Conservation (phyloP, 257 asterid species). For the Echites panduratus region DNA sequence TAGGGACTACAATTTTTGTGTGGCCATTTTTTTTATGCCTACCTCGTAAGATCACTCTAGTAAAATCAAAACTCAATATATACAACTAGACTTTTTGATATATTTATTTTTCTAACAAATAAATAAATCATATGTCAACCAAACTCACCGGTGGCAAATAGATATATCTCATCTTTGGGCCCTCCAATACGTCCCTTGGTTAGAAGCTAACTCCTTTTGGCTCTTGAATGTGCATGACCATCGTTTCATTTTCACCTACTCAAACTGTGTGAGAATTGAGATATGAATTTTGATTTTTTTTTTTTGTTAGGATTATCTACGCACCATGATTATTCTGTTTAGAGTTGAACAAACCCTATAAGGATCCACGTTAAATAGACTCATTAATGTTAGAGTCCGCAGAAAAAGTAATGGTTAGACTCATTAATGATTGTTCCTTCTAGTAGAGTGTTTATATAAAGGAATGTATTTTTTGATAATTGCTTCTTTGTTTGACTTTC, state of each 20-base stretch:
- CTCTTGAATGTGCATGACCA: background rate
- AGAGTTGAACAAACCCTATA: too few species aligned
- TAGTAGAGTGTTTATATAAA: too few species aligned
- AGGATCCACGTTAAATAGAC: too few species aligned
- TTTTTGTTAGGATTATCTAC: too few species aligned
- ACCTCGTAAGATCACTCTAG: background rate
- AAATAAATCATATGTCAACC: background rate
- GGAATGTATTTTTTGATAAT: too few species aligned
- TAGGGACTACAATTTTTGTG: background rate
- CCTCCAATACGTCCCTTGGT: background rate
- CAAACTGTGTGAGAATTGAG: slow-evolving; percentile 15
- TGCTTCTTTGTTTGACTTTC: too few species aligned
- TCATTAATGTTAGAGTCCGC: too few species aligned
- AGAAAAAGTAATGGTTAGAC: too few species aligned
- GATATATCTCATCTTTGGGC: background rate
- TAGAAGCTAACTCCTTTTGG: background rate
- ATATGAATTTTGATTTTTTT: background rate
- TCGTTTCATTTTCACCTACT: background rate
- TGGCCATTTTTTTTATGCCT: background rate
- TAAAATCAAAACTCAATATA: slow-evolving; percentile 3
- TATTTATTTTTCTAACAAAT: background rate
- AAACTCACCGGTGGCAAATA: slow-evolving; percentile 3
- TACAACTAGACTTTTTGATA: too few species aligned
- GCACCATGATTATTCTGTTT: too few species aligned
- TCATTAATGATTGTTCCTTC: too few species aligned